phyloP scores from a whole-genome alignment of 768 basidiomycete genomes.

The Heimioporus sp. region DNA sequence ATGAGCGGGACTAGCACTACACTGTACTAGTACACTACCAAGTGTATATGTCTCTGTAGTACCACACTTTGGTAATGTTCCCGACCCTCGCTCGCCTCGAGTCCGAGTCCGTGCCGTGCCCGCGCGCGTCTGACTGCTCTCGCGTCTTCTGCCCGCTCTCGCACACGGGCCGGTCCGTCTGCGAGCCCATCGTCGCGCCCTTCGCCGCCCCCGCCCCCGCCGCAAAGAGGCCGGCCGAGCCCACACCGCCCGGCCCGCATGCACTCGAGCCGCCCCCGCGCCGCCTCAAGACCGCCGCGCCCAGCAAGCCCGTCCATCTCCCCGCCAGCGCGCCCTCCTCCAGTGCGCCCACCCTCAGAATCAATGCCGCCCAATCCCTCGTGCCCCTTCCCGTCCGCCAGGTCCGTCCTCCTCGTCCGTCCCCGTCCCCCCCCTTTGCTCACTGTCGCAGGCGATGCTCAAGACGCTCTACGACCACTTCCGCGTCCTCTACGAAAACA shows the following conservation, averaged over 20 bases:
- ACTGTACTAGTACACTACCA: too few relatives aligned
- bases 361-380: constrained; percentile 66
- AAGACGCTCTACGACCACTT: constrained; percentile 76
- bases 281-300: constrained; percentile 48
- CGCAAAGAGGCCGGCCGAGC: constrained; percentile 45
- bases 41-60: too few relatives aligned
- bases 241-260: constrained; percentile 16
- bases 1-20: too few relatives aligned
- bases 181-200: constrained; percentile 13
- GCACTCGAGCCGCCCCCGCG: constrained; percentile 37
- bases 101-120: constrained; percentile 54
- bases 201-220: constrained; percentile 36
- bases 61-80: too few relatives aligned
- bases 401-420: constrained; percentile 34
- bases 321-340: constrained; percentile 40
- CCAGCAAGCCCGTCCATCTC: constrained; percentile 48
- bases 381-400: constrained; percentile 76
- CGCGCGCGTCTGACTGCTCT: constrained; percentile 46
- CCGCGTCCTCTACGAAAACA: constrained; percentile 56
- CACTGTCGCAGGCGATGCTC: constrained; percentile 59
- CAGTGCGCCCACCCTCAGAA: constrained; percentile 62
- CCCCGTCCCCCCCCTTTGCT: background rate
- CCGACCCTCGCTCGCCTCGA: constrained; percentile 57
- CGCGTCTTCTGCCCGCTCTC: constrained; percentile 59
- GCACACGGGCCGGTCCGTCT: constrained; percentile 44